Evolutionary conservation across 768 basidiomycete genomes (phyloP).

Genomic region (Astraeus odoratus): DNA sequence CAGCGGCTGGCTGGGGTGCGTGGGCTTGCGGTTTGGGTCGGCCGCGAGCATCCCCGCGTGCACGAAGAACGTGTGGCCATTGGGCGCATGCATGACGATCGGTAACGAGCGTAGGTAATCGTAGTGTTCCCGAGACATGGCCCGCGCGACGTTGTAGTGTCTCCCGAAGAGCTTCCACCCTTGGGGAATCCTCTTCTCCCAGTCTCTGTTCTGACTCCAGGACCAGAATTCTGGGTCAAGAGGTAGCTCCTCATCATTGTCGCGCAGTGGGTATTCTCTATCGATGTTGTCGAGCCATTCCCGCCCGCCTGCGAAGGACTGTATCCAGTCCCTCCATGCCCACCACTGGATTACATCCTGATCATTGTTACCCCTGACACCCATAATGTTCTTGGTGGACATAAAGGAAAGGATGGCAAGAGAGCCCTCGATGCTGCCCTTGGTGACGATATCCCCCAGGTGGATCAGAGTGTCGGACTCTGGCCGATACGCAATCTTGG

Average conservation of each 20-base stretch:
- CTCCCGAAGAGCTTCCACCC: conserved; percentile 70
- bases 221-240: conserved; percentile 33
- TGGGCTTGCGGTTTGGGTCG: conserved; percentile 49
- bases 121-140: conserved; percentile 55
- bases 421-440: conserved; percentile 55
- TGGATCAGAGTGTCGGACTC: conserved; percentile 66
- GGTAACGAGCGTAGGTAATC: conserved; percentile 74
- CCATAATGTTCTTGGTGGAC: conserved; percentile 54
- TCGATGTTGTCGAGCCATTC: conserved; percentile 54
- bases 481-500: conserved; percentile 52
- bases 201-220: conserved; percentile 29
- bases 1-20: conserved; percentile 60
- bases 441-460: conserved; percentile 77
- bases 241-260: conserved; percentile 21
- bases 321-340: conserved; percentile 79
- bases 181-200: conserved; percentile 50
- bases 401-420: conserved; percentile 60
- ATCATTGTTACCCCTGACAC: conserved; percentile 94
- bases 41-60: conserved; percentile 79
- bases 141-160: conserved; percentile 70
- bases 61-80: conserved; percentile 67
- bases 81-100: conserved; percentile 65
- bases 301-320: conserved; percentile 30
- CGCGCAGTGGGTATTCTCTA: conserved; percentile 31
- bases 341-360: conserved; percentile 88